Evolutionary conservation across 129 eudicot genomes (phyloP), one percentile per base, ranked within the genome.

Genomic region (Chrysanthemum makinoi): DNA sequence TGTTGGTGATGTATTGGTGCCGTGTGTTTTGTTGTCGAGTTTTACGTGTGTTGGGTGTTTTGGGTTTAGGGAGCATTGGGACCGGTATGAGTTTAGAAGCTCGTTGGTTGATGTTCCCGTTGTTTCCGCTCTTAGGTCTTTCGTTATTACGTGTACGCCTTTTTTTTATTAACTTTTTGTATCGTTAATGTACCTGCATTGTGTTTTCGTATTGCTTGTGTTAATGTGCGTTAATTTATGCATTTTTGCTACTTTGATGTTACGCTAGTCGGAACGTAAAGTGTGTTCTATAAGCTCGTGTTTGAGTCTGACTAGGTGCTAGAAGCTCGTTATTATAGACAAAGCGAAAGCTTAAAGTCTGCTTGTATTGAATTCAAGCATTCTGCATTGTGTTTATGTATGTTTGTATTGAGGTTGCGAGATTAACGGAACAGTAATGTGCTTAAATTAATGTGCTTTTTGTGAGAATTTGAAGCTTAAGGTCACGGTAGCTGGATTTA

Each of bases 31-130:
- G 43, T 79, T 87, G 16, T 80, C 92, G 69, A 89, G 93, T 82
- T 94, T 94, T 63, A 84, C 91, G 18, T 94, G 98, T 65, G 82
- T 94, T 19, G 82, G 75, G 51, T 94, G 99, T 69, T 83, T 80
- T 69, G 77, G 83, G 68, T 80, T 89, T 52, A 71, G 68, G 54
- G 82, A 94, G 49, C 91, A 89, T 79, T 69, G 90, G 76, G 54
- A 66, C 30, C 80, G 91, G 75, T 94, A 94, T 59, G 85, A 80
- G 46, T 94, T 94, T 84, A 84, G 82, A 83, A 87, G 83, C 71
- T 94, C 99, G 11, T 85, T 94, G 81, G 76, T 66, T 49, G 99
- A 94, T 64, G 86, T 94, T 66, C 97, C 99, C 16, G 77, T 94
- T 1, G 96, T 90, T 72, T 94, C 99, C 19, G 66, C 84, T 33